A percentile compares a stretch with the other conserved stretches of the same genome.
Conservation (phyloP, 2,329 filamentous ascomycete species). For the Tolypocladium paradoxum region DNA sequence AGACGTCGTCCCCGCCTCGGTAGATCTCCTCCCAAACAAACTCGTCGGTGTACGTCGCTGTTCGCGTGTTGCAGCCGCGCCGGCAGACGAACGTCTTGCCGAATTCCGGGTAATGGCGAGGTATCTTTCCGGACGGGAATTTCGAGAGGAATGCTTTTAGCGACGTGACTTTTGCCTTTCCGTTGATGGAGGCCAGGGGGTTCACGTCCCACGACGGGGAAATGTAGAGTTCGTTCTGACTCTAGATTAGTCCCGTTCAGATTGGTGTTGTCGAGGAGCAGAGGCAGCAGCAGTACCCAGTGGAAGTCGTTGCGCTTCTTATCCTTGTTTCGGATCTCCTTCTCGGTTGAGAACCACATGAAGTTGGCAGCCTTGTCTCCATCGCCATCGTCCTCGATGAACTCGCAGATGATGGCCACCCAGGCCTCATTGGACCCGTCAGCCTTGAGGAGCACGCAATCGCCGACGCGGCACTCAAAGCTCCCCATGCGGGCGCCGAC, state of each 20-base stretch:
- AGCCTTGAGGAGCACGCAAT: conserved; percentile 78
- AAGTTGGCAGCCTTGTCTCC: conserved; percentile 70
- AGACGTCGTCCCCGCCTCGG: conserved; percentile 51
- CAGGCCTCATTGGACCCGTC: conserved; percentile 81
- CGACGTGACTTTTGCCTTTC: conserved; percentile 74
- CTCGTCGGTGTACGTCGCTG: conserved; percentile 83
- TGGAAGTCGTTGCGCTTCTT: conserved; percentile 76
- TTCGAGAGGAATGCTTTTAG: conserved; percentile 51
- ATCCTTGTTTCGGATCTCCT: conserved; percentile 73
- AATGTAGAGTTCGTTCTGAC: conserved; percentile 80
- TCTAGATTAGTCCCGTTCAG: not conserved
- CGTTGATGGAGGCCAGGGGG: conserved; percentile 79
- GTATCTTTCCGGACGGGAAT: conserved; percentile 67
- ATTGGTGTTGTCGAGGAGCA: not conserved
- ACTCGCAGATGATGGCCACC: conserved; percentile 82
- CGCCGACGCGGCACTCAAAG: conserved; percentile 73
- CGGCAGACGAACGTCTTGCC: conserved; percentile 87
- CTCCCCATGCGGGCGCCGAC: conserved; percentile 72
- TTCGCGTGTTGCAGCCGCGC: conserved; percentile 78
- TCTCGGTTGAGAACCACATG: conserved; percentile 91
- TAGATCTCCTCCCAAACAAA: conserved; percentile 88
- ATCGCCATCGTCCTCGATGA: conserved; percentile 58
- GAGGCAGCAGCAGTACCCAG: conserved; percentile 32
- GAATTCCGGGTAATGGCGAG: conserved; percentile 60
- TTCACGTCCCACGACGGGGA: conserved; percentile 82